These are phyloP conservation scores for Zelonia costaricensis DNA, from an alignment of 208 protist species.

Conservation along the genomic window DNA sequence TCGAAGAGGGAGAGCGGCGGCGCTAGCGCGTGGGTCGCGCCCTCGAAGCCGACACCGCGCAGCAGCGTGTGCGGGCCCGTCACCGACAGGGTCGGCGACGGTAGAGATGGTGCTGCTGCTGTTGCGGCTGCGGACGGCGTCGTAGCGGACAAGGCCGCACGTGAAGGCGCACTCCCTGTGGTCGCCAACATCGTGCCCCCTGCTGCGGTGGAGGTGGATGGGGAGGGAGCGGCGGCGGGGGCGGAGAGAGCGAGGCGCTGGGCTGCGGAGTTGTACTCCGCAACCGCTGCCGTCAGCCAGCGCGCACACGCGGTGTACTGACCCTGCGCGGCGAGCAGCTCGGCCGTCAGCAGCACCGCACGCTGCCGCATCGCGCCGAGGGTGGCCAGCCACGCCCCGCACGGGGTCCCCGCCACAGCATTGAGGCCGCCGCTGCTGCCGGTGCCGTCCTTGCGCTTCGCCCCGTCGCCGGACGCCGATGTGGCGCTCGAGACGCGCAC, in stretches of 20 bases:
- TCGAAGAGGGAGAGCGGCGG: conserved; percentile 12
- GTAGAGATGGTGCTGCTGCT: not conserved
- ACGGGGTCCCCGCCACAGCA: not conserved
- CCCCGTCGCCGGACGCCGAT: not conserved
- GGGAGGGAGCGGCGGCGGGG: not conserved
- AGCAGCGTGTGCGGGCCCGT: not conserved
- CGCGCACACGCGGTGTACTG: conserved; percentile 23
- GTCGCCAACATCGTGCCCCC: too few relatives aligned
- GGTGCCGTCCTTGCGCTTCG: not conserved
- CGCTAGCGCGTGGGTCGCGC: not conserved
- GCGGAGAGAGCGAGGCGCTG: not conserved
- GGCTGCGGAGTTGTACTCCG: conserved; percentile 17
- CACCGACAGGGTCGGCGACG: not conserved
- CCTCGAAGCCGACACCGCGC: conserved; percentile 4
- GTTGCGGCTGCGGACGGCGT: too few relatives aligned
- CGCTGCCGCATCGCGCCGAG: conserved; percentile 24
- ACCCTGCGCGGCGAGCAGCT: conserved; percentile 25
- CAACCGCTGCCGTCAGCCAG: conserved; percentile 6
- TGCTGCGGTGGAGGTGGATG: not conserved
- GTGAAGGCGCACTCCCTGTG: too few relatives aligned
- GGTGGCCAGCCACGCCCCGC: conserved; percentile 2
- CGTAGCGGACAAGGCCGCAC: too few relatives aligned
- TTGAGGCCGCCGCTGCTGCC: not conserved
- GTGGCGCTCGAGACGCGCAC: conserved; percentile 1
- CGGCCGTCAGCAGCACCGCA: conserved; percentile 14